phyloP scores from a whole-genome alignment of 2,329 filamentous ascomycete genomes.

The Phoma herbarum region DNA sequence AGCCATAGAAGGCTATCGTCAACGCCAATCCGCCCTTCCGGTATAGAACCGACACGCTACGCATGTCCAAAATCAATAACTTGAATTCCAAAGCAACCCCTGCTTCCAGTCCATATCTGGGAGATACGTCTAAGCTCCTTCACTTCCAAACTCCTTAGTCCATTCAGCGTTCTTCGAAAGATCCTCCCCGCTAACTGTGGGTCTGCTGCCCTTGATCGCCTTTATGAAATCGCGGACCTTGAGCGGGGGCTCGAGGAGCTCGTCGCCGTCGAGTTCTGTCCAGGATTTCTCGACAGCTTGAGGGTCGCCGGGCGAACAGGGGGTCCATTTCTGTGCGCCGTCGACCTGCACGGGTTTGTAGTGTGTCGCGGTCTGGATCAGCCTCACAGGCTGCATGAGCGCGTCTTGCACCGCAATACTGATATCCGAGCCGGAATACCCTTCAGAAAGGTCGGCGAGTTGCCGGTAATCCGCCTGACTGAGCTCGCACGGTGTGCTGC shows the following conservation, averaged over 20 bases:
- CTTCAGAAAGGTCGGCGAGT: slow-evolving; percentile 83
- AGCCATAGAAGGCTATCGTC: not conserved
- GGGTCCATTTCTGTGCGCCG: slow-evolving; percentile 74
- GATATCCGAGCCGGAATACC: slow-evolving; percentile 97
- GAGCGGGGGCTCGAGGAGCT: slow-evolving; percentile 85
- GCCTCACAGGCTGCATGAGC: slow-evolving; percentile 94
- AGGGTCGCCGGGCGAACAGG: slow-evolving; percentile 89
- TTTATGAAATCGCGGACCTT: slow-evolving; percentile 92
- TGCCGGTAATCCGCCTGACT: slow-evolving; percentile 79
- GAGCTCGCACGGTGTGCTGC: slow-evolving; percentile 87
- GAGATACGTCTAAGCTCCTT: slow-evolving; percentile 66
- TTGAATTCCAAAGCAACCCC: not conserved
- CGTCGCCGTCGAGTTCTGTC: slow-evolving; percentile 83
- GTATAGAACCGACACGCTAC: slow-evolving; percentile 18
- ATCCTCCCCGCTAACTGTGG: slow-evolving; percentile 89
- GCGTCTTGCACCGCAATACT: slow-evolving; percentile 94
- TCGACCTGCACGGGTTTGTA: slow-evolving; percentile 89
- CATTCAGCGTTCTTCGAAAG: slow-evolving; percentile 86
- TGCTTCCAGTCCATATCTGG: not conserved
- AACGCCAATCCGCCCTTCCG: slow-evolving; percentile 12
- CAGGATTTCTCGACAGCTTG: slow-evolving; percentile 93
- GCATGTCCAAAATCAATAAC: not conserved
- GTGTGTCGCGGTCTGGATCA: slow-evolving; percentile 97
- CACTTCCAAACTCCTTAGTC: slow-evolving; percentile 96
- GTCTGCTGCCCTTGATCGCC: slow-evolving; percentile 85